A percentile compares a stretch with the other conserved stretches of the same genome.
Conservation (phyloP, 495 filamentous ascomycete genomes). For the Trichoderma parareesei region DNA sequence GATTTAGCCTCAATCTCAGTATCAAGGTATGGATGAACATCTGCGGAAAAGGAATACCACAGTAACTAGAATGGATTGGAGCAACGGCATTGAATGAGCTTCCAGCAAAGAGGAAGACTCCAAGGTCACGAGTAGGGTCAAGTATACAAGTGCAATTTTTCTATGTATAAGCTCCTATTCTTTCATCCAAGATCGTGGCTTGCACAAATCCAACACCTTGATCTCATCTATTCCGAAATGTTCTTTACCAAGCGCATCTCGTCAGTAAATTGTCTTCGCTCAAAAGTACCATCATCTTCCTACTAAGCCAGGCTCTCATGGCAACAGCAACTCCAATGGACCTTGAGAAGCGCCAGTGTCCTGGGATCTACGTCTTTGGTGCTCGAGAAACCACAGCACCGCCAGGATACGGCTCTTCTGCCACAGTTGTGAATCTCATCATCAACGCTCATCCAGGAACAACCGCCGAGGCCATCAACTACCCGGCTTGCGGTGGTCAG, state of each 20-base stretch:
- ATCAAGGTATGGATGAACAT: neutral
- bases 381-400: conserved; percentile 56
- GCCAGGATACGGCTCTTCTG: conserved; percentile 46
- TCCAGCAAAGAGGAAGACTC: neutral
- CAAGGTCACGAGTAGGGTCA: neutral
- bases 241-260: too few species aligned
- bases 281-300: neutral
- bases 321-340: conserved; percentile 15
- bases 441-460: conserved; percentile 43
- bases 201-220: neutral
- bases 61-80: too few species aligned
- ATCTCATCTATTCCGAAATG: neutral
- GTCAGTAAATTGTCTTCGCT: neutral
- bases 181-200: neutral
- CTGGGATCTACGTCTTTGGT: conserved; percentile 51
- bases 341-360: conserved; percentile 33
- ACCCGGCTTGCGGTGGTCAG: conserved; percentile 53
- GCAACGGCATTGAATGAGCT: neutral
- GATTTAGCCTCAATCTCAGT: neutral
- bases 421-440: conserved; percentile 45
- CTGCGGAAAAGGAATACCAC: too few species aligned
- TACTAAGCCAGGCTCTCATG: conserved; percentile 5
- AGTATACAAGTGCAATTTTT: neutral
- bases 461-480: conserved; percentile 49
- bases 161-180: neutral